Conservation (phyloP, 202 grass and related monocot genomes). For the Saccharum hybrid region DNA sequence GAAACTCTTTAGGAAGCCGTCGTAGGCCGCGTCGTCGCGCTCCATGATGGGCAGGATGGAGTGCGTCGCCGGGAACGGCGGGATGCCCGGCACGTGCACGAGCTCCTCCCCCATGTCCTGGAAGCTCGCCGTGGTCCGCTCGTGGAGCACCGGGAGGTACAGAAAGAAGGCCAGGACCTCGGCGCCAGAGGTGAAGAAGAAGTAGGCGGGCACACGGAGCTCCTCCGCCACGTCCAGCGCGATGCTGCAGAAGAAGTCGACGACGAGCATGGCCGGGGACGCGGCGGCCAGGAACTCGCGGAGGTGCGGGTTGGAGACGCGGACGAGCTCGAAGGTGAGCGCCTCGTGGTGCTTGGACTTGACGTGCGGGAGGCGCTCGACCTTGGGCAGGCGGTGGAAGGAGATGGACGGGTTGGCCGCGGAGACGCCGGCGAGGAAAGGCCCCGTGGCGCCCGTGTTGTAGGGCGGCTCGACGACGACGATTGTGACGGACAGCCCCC, state of each 20-base stretch:
- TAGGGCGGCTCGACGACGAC: slow-evolving; percentile 54
- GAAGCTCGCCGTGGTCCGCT: slow-evolving; percentile 34
- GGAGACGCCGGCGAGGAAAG: slow-evolving; percentile 50
- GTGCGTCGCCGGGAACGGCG: slow-evolving; percentile 57
- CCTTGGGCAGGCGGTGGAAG: slow-evolving; percentile 64
- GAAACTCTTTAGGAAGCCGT: not conserved
- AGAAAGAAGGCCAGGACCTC: slow-evolving; percentile 46
- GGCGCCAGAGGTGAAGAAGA: slow-evolving; percentile 68
- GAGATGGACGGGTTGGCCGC: slow-evolving; percentile 59
- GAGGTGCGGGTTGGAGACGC: slow-evolving; percentile 42
- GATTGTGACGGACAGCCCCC: slow-evolving; percentile 52
- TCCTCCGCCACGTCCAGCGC: slow-evolving; percentile 53
- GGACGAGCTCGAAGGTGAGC: slow-evolving; percentile 45
- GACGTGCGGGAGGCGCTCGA: slow-evolving; percentile 1
- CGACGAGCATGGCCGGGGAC: slow-evolving; percentile 40
- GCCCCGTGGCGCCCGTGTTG: slow-evolving; percentile 50
- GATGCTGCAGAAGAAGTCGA: slow-evolving; percentile 65
- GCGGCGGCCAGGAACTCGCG: slow-evolving; percentile 41
- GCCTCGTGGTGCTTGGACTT: slow-evolving; percentile 48
- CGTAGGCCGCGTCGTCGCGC: slow-evolving; percentile 49
- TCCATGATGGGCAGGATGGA: slow-evolving; percentile 37
- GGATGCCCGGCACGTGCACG: slow-evolving; percentile 53
- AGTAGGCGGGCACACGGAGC: slow-evolving; percentile 56
- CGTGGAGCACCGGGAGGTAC: slow-evolving; percentile 53
- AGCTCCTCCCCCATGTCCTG: slow-evolving; percentile 51